Evolutionary conservation across 495 filamentous ascomycete species (phyloP).

Genomic region (Chlorociboria aeruginascens): DNA sequence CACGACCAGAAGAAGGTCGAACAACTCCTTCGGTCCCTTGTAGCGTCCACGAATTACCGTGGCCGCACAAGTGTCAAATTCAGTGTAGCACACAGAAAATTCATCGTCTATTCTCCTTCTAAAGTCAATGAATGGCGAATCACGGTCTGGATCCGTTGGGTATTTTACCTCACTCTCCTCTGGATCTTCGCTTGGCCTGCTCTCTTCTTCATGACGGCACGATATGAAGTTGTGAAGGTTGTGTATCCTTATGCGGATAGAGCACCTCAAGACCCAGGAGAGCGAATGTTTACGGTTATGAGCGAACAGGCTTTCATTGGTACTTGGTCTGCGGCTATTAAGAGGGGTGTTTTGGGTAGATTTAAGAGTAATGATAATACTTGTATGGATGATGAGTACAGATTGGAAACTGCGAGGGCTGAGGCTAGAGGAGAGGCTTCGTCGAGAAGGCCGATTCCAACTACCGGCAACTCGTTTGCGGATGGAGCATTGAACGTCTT

Average conservation of each 20-base stretch:
- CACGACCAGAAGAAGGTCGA: slow-evolving; percentile 36
- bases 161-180: slow-evolving; percentile 48
- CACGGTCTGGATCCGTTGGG: slow-evolving; percentile 40
- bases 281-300: slow-evolving; percentile 2
- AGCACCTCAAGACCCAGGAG: neutral
- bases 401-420: slow-evolving; percentile 5
- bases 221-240: slow-evolving; percentile 43
- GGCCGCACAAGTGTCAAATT: slow-evolving; percentile 40
- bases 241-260: slow-evolving; percentile 34
- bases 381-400: slow-evolving; percentile 14
- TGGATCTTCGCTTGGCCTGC: slow-evolving; percentile 54
- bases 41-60: slow-evolving; percentile 48
- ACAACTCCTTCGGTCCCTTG: slow-evolving; percentile 30
- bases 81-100: slow-evolving; percentile 31
- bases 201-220: slow-evolving; percentile 46
- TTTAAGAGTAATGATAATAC: slow-evolving; percentile 8
- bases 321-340: slow-evolving; percentile 13
- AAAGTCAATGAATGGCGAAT: slow-evolving; percentile 44
- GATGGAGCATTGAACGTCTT: slow-evolving; percentile 15
- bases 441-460: neutral
- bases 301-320: slow-evolving; percentile 12
- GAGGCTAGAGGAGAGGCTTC: slow-evolving; percentile 6
- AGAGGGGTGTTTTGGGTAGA: slow-evolving; percentile 14
- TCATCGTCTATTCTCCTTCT: slow-evolving; percentile 43
- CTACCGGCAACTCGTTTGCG: slow-evolving; percentile 16